A percentile compares a stretch with the other conserved stretches of the same genome.
Conservation (phyloP, 176 grass and related monocot species). For the Paspalum notatum region DNA sequence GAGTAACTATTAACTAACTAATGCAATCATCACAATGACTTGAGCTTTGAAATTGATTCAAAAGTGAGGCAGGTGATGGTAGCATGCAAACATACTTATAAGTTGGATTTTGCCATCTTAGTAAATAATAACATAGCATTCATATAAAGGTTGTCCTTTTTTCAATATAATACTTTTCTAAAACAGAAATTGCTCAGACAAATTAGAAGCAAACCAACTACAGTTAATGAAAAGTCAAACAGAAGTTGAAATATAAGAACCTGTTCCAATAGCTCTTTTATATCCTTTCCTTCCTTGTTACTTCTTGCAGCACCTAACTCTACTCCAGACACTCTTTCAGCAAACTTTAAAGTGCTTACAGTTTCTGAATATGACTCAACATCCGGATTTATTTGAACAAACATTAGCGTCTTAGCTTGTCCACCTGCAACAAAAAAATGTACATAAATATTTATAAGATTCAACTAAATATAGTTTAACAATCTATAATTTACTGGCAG, state of each 20-base stretch:
- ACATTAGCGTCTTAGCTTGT: constrained; percentile 96
- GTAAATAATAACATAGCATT: constrained; percentile 22
- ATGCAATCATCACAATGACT: constrained; percentile 1
- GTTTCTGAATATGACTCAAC: constrained; percentile 94
- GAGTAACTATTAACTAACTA: neutral
- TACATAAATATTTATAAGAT: constrained; percentile 17
- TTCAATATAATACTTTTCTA: neutral
- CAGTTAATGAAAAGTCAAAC: neutral
- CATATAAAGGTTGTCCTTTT: constrained; percentile 2
- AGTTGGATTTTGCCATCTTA: neutral
- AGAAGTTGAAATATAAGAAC: constrained; percentile 38
- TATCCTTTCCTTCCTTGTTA: constrained; percentile 94
- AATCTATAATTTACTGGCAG: constrained; percentile 19
- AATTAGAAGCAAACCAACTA: constrained; percentile 15
- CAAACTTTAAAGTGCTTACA: constrained; percentile 93
- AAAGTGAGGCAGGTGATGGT: neutral
- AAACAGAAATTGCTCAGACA: neutral
- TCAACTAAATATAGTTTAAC: neutral
- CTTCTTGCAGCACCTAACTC: constrained; percentile 92
- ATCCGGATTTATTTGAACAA: constrained; percentile 98
- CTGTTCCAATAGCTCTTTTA: constrained; percentile 94
- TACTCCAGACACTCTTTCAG: constrained; percentile 95
- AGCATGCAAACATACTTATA: neutral
- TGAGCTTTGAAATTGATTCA: neutral
- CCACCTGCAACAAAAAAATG: constrained; percentile 66